Evolutionary conservation across 345 rosid genomes (phyloP).

Genomic region (Eucalyptus lansdowneana): DNA sequence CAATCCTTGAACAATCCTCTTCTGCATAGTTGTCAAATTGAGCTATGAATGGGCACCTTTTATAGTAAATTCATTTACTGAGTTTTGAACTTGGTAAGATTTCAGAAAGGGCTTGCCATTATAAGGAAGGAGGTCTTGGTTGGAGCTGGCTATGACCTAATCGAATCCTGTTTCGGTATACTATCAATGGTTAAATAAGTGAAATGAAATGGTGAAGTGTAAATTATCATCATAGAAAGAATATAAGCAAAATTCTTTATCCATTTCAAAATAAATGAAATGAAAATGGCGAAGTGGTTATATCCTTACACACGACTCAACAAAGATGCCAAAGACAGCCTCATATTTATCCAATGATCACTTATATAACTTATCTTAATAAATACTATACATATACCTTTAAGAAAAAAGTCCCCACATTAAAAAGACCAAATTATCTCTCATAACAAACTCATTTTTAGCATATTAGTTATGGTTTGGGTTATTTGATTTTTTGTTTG

Average conservation of each 20-base stretch:
- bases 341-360: not conserved
- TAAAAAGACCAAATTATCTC: not conserved
- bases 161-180: accelerated
- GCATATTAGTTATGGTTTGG: not conserved
- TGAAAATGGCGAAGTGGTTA: no score
- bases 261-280: not conserved
- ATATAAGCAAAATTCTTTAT: not conserved
- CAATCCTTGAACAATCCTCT: no score
- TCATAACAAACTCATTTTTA: not conserved
- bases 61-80: no score
- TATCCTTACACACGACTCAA: not conserved
- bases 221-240: not conserved
- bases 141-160: not conserved
- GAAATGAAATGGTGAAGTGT: no score
- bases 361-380: not conserved
- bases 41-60: no score
- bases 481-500: not conserved
- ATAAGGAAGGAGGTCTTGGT: not conserved
- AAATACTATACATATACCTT: not conserved
- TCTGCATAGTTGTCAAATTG: no score
- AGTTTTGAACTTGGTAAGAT: no score
- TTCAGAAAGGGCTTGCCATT: no score
- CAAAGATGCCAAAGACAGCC: not conserved
- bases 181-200: no score
- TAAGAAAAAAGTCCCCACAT: not conserved